Base-by-base conservation (phyloP, 2,329 filamentous ascomycete species). In the Falciphora oryzae region DNA sequence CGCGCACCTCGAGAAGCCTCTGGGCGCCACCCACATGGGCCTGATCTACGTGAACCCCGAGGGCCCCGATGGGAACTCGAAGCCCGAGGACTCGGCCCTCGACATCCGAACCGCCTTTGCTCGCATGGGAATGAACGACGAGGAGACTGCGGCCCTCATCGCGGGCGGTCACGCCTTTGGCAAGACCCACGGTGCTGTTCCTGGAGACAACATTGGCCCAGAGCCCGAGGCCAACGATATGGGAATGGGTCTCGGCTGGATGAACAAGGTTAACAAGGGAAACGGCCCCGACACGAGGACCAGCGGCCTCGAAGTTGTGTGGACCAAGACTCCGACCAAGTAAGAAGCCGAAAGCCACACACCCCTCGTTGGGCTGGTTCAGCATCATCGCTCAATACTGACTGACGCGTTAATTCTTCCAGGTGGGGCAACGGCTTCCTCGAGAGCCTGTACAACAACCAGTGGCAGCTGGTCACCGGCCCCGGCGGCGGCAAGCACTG, bases 41-140 rank as follows among this genome's bases (percentile, higher is more conserved):
- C 77, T 92, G 70, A 92, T 92, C 73, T 92, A 92, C 73, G 89
- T 91, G 63, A 91, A 92, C 78, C 89, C 89, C 2, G 86, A 91
- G 74, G 89, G 89, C 13, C 89, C 89, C 25, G 85, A 91, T 68
- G 88, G 84, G 65, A 83, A 82, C 65, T 85, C 87, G 2, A 88
- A 92, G 72, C 85, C 88, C 22, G 75, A 86, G 57, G 85, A 86
- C 14, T 82, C 89, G 5, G 89, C 85, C 61, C 78, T 82, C 64
- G 89, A 92, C 70, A 92, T 92, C 73, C 88, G 88, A 66, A 81
- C 79, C 65, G 90, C 89, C 14, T 92, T 92, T 69, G 81, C 80
- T 65, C 87, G 88, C 72, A 92, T 92, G 89, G 89, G 86, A 65
- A 92, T 92, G 89, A 86, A 90, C 71, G 88, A 91, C 72, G 85